A percentile compares a stretch with the other conserved stretches of the same genome.
phyloP scores from a whole-genome alignment of 2,329 filamentous ascomycete species.

The Nemania sp. region DNA sequence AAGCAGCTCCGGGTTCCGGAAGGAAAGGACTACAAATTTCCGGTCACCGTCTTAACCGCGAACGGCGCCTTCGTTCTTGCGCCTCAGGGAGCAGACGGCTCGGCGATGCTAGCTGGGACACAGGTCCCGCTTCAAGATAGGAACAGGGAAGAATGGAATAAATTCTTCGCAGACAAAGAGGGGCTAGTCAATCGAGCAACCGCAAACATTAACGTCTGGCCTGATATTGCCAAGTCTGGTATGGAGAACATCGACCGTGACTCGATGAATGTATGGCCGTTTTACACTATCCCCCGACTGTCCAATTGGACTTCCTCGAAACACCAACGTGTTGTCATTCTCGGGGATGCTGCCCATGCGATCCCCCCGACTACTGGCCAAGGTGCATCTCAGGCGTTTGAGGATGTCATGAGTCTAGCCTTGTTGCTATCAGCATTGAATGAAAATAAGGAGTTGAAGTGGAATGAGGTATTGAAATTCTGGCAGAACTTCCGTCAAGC shows the following conservation, averaged over 20 bases:
- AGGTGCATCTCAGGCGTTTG: conserved; percentile 44
- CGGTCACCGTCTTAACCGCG: conserved; percentile 33
- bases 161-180: conserved; percentile 39
- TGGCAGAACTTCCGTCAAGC: conserved; percentile 46
- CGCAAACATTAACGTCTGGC: conserved; percentile 33
- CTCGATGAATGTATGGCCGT: conserved; percentile 41
- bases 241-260: conserved; percentile 38
- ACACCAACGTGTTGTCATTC: conserved; percentile 38
- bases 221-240: conserved; percentile 36
- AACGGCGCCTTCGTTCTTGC: conserved; percentile 40
- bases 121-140: conserved; percentile 36
- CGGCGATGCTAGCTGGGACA: conserved; percentile 40
- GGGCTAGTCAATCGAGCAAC: conserved; percentile 17
- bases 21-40: conserved; percentile 40
- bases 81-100: conserved; percentile 40
- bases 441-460: conserved; percentile 22
- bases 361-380: conserved; percentile 41
- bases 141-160: conserved; percentile 35
- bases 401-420: conserved; percentile 41
- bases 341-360: conserved; percentile 42
- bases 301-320: conserved; percentile 36
- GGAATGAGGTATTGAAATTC: conserved; percentile 38
- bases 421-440: conserved; percentile 35
- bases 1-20: conserved; percentile 37
- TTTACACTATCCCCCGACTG: conserved; percentile 37